Percentiles rank a stretch among this genome's conserved stretches.
Conservation (phyloP, 1,284 basidiomycete genomes). For the Melampsora americana region DNA sequence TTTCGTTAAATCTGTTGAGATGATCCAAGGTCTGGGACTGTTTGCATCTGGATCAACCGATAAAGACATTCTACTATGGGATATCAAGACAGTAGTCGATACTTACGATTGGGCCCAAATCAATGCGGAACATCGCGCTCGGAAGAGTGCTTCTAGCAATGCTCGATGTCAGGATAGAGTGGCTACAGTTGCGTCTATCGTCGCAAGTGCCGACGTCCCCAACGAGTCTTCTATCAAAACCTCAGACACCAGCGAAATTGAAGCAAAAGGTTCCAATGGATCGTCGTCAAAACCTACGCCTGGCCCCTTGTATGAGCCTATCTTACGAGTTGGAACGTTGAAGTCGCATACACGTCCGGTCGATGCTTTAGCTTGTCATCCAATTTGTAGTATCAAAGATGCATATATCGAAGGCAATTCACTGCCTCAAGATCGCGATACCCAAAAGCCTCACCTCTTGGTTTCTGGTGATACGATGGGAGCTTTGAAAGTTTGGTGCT, state of each 20-base stretch:
- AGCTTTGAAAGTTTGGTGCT: constrained; percentile 33
- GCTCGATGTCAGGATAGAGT: not conserved
- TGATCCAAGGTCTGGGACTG: constrained; percentile 21
- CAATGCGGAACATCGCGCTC: constrained; percentile 1
- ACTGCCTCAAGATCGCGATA: not conserved
- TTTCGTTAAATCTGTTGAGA: constrained; percentile 35
- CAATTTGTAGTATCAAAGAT: not conserved
- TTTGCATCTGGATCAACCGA: constrained; percentile 34
- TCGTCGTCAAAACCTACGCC: constrained; percentile 3
- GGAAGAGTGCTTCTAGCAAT: constrained; percentile 2
- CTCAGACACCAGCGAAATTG: not conserved
- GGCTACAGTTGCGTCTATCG: not conserved
- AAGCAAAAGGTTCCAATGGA: not conserved
- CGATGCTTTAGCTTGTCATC: constrained; percentile 12
- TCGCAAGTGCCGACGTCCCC: not conserved
- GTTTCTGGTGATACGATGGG: constrained; percentile 40
- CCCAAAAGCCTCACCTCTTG: constrained; percentile 26
- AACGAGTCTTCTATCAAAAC: not conserved
- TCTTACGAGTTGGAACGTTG: constrained; percentile 9
- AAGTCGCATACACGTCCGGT: constrained; percentile 43
- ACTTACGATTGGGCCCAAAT: constrained; percentile 18
- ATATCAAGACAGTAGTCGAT: constrained; percentile 9
- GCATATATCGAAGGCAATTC: not conserved
- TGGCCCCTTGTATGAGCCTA: constrained; percentile 6
- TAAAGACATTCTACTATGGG: constrained; percentile 35